Conservation (phyloP, 2,329 filamentous ascomycete genomes). For the Chalara sp. region DNA sequence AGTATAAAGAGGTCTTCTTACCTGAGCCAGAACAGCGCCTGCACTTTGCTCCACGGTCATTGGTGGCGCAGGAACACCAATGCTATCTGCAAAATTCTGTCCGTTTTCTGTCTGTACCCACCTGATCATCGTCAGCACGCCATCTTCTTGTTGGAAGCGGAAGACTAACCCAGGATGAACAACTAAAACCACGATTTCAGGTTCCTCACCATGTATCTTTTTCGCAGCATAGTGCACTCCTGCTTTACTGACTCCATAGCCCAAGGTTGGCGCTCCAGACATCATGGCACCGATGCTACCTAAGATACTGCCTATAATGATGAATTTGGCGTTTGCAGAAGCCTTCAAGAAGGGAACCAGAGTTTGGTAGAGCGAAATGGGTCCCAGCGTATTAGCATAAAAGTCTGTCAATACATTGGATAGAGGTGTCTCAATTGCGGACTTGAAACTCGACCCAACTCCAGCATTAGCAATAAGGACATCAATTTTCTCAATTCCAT, state of each 20-base stretch:
- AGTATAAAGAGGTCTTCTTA: too few species aligned
- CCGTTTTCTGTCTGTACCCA: too few species aligned
- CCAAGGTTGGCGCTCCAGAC: slow-evolving; percentile 10
- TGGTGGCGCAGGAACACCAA: too few species aligned
- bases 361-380: slow-evolving; percentile 39
- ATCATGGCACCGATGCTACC: slow-evolving; percentile 15
- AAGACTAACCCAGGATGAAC: slow-evolving; percentile 10
- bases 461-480: slow-evolving; percentile 47
- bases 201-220: slow-evolving; percentile 31
- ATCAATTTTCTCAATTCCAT: slow-evolving; percentile 37
- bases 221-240: slow-evolving; percentile 27
- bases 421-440: slow-evolving; percentile 27
- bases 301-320: slow-evolving; percentile 26
- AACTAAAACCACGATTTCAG: slow-evolving; percentile 27
- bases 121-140: too few species aligned
- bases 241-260: slow-evolving; percentile 37
- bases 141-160: too few species aligned
- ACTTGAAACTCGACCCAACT: slow-evolving; percentile 28
- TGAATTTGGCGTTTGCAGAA: slow-evolving; percentile 27
- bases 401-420: slow-evolving; percentile 33
- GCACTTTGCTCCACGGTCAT: too few species aligned
- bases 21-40: too few species aligned
- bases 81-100: too few species aligned
- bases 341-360: slow-evolving; percentile 32
- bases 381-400: slow-evolving; percentile 36